Evolutionary conservation across 2,329 filamentous ascomycete species (phyloP).

Genomic region (Paracoccidioides brasiliensis): DNA sequence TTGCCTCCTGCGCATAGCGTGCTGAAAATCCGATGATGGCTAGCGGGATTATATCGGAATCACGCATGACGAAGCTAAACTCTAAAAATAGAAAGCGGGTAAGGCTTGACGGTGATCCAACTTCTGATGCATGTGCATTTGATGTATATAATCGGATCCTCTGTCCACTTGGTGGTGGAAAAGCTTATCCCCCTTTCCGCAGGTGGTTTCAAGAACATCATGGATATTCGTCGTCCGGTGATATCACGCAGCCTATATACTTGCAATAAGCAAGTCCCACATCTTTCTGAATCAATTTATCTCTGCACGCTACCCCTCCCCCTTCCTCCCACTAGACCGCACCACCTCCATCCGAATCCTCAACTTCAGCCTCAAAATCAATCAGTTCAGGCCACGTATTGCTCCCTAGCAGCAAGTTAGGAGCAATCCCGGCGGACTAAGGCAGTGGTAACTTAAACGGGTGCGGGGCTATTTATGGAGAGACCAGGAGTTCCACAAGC

Average conservation of each 20-base stretch:
- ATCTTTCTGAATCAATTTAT: background rate
- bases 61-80: background rate
- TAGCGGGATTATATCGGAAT: background rate
- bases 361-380: background rate
- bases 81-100: background rate
- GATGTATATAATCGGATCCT: background rate
- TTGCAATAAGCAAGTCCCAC: background rate
- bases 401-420: no score
- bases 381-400: constrained; percentile 1
- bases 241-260: background rate
- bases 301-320: background rate
- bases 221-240: background rate
- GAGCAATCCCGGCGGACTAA: background rate
- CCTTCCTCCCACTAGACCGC: background rate
- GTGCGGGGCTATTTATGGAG: background rate
- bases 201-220: background rate
- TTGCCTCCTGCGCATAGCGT: constrained; percentile 22
- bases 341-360: background rate
- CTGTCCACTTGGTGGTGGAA: background rate
- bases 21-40: constrained; percentile 26
- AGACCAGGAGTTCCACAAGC: background rate
- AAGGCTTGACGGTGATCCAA: background rate
- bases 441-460: background rate
- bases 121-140: background rate
- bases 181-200: background rate